Evolutionary conservation across 1,284 basidiomycete genomes (phyloP), one percentile per base, ranked within the genome.

Genomic region (Ceraceosorus guamensis): DNA sequence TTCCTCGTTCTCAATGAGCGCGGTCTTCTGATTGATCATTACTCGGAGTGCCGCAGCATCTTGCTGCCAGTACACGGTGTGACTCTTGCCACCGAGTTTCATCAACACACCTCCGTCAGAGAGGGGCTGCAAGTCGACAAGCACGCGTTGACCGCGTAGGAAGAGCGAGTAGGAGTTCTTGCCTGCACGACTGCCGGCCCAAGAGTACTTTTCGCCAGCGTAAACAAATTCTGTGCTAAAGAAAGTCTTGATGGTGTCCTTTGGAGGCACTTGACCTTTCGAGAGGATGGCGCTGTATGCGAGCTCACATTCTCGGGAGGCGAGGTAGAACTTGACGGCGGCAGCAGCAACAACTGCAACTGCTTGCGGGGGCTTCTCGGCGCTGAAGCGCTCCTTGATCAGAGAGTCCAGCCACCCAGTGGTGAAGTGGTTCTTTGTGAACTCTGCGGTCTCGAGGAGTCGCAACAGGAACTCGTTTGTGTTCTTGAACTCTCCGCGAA

Each of bases 381-480:
- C 95, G 4, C 95, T 98, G 68, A 98, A 86, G 75, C 89, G 91
- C 78, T 85, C 79, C 79, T 88, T 91, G 78, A 99, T 98, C 59
- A 99, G 83, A 43, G 88, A 90, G 78, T 99, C 95, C 58, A 99
- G 83, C 95, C 95, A 99, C 61, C 91, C 93, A 14, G 95, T 99
- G 14, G 95, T 98, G 77, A 99, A 89, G 10, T 88, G 91, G 79
- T 98, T 98, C 74, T 91, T 86, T 79, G 90, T 87, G 81, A 99
- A 99, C 31, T 91, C 89, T 66, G 93, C 89, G 59, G 95, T 85
- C 79, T 98, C 92, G 63, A 99, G 83, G 44, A 98, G 83, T 79
- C 92, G 95, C 84, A 95, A 95, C 66, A 95, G 85, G 78, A 70
- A 68, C 79, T 99, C 95, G 72, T 98, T 93, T 0, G 95, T 99